These are phyloP conservation scores for Acrocalymma vagum DNA, from an alignment of 2,329 filamentous ascomycete genomes.

Conservation along the genomic window DNA sequence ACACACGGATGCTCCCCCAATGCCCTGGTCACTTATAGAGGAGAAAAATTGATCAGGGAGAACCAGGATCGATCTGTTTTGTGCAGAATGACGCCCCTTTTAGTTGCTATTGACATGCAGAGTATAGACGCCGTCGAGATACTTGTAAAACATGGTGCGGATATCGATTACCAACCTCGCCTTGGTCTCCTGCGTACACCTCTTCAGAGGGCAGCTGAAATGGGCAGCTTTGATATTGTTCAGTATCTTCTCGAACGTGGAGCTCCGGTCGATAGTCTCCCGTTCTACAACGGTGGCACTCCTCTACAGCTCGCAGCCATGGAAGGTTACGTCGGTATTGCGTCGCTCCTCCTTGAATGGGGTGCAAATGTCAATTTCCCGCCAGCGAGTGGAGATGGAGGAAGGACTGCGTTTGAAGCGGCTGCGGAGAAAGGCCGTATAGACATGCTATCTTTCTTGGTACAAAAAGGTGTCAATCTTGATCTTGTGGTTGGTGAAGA, in stretches of 20 bases:
- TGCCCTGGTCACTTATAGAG: conserved; percentile 7
- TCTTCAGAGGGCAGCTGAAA: conserved; percentile 16
- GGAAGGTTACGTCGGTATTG: conserved; percentile 13
- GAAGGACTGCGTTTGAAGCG: conserved; percentile 18
- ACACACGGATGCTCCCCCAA: conserved; percentile 1
- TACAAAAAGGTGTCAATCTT: conserved; percentile 6
- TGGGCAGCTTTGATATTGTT: conserved; percentile 14
- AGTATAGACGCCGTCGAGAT: conserved; percentile 1
- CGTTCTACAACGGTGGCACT: conserved; percentile 9
- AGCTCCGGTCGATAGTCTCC: conserved; percentile 4
- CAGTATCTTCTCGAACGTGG: conserved; percentile 6
- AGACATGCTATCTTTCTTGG: conserved; percentile 13
- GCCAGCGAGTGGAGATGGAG: conserved; percentile 12
- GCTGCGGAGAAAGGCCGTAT: conserved; percentile 13
- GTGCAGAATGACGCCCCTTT: conserved; percentile 2
- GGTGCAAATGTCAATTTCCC: conserved; percentile 10
- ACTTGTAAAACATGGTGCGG: conserved; percentile 7
- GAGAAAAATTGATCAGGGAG: neutral
- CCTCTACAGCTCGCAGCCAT: conserved; percentile 17
- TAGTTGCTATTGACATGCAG: conserved; percentile 10
- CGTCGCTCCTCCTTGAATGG: conserved; percentile 7
- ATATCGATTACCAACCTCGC: neutral
- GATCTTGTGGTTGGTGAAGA: conserved; percentile 4
- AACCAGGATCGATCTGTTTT: neutral
- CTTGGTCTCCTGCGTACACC: conserved; percentile 13